Evolutionary conservation across 2,329 filamentous ascomycete species (phyloP), one percentile per base, ranked within the genome.

Genomic region (Graphiopsis chlorocephala): DNA sequence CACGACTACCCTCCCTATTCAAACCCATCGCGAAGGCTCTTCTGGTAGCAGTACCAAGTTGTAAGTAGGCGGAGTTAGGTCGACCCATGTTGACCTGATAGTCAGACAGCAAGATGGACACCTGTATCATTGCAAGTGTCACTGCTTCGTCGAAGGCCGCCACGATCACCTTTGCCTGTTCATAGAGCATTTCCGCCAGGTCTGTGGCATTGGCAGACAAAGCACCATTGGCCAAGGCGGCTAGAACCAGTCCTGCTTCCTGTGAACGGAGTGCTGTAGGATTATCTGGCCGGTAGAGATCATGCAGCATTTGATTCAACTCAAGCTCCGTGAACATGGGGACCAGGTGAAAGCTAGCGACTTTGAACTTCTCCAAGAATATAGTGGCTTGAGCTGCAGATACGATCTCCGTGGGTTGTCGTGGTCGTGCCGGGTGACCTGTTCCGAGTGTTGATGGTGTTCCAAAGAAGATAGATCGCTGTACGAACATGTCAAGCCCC

Each of bases 381-480:
- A 25, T 17, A 10, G 35, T n/a, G 4, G 63, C 63, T 28, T 65
- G 56, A 4, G 47, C 28, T 15, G 35, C 35, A 11, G 56, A 26
- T 5, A 61, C 35, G 2, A 33, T 23, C n/a, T 52, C 53, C 3
- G 26, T 52, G 33, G 47, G 28, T 1, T 29, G 28, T 20, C 10
- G 12, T 25, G 45, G 14, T 25, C 26, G 17, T 10, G 20, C 35
- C 4, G 45, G 12, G 10, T 33, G 59, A 28, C 42, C 29, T 10
- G 68, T 35, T 31, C 67, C 64, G 2, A 71, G 64, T 31, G 70
- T 67, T 12, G 68, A 65, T 7, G 72, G 68, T 23, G 72, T 75
- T 20, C 73, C 73, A 52, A 75, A 75, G 68, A 75, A 75, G 26
- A 75, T 72, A 31, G 70, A 70, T 15, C 73, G 66, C 52, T 75